Conservation (phyloP, 202 grass and related monocot species). For the Miscanthus sacchariflorus region DNA sequence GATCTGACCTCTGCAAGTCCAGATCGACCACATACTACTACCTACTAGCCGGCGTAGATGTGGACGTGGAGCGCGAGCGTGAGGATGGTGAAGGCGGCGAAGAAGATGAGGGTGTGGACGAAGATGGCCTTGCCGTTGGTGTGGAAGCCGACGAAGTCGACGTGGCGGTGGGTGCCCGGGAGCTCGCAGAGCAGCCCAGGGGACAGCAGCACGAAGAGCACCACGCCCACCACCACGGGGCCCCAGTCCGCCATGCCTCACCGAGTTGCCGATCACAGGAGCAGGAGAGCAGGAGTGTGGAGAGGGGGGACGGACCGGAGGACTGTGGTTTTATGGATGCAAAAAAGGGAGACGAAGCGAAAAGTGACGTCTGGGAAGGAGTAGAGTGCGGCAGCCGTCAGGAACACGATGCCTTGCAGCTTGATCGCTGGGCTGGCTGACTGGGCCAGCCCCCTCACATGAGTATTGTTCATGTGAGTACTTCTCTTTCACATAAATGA, state of each 20-base stretch:
- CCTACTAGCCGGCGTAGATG: conserved; percentile 58
- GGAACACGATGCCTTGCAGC: neutral
- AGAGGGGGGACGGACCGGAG: neutral
- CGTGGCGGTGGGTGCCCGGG: conserved; percentile 70
- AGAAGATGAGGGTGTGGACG: conserved; percentile 88
- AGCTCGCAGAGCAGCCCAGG: conserved; percentile 77
- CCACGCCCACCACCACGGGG: conserved; percentile 82
- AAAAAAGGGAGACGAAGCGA: neutral
- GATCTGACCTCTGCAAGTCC: neutral
- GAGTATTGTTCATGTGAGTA: no score
- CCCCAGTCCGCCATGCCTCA: conserved; percentile 73
- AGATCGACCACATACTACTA: neutral
- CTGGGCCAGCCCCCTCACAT: no score
- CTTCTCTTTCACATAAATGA: no score
- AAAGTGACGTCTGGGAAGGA: neutral
- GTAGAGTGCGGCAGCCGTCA: neutral
- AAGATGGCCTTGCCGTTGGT: conserved; percentile 92
- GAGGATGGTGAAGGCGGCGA: conserved; percentile 82
- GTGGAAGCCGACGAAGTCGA: conserved; percentile 79
- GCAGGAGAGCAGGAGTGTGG: no score
- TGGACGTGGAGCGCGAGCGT: conserved; percentile 79
- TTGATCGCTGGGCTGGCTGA: no score
- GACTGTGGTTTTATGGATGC: neutral
- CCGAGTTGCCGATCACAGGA: neutral
- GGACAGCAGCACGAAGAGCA: conserved; percentile 76